These are phyloP conservation scores for Cladosporium oxysporum DNA, from an alignment of 2,329 filamentous ascomycete genomes.

Conservation along the genomic window DNA sequence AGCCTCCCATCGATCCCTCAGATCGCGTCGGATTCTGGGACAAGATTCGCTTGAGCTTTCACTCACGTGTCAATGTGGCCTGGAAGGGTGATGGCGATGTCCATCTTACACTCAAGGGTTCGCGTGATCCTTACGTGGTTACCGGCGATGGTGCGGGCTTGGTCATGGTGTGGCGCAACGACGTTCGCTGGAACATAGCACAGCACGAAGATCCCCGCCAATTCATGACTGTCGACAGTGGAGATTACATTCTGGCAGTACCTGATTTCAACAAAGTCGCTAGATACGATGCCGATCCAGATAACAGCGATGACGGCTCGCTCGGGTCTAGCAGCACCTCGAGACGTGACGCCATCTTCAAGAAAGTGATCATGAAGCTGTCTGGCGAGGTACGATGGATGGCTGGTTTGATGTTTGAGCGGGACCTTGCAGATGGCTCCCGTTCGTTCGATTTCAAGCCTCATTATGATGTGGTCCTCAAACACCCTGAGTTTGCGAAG, in stretches of 20 bases:
- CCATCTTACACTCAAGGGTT: constrained; percentile 83
- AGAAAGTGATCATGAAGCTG: constrained; percentile 98
- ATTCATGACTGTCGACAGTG: constrained; percentile 94
- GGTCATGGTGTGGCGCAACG: constrained; percentile 97
- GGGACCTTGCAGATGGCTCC: constrained; percentile 68
- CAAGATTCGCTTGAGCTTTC: constrained; percentile 91
- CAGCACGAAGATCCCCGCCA: constrained; percentile 83
- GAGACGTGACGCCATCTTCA: constrained; percentile 81
- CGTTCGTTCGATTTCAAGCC: constrained; percentile 87
- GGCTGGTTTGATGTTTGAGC: constrained; percentile 88
- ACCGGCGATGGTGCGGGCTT: constrained; percentile 93
- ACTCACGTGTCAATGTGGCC: constrained; percentile 82
- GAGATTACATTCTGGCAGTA: constrained; percentile 90
- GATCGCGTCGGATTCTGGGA: constrained; percentile 98
- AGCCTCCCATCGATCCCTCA: constrained; percentile 89
- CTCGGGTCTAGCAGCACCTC: constrained; percentile 62
- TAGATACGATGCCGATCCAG: constrained; percentile 59
- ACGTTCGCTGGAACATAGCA: constrained; percentile 85
- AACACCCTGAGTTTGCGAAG: constrained; percentile 74
- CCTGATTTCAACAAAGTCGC: constrained; percentile 92
- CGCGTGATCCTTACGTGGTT: constrained; percentile 88
- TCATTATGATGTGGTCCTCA: constrained; percentile 88
- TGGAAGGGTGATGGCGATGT: constrained; percentile 98
- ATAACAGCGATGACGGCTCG: constrained; percentile 55
- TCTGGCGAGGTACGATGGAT: constrained; percentile 95